These are phyloP conservation scores for Nigrograna mackinnonii DNA, from an alignment of 2,329 filamentous ascomycete species.

Conservation along the genomic window DNA sequence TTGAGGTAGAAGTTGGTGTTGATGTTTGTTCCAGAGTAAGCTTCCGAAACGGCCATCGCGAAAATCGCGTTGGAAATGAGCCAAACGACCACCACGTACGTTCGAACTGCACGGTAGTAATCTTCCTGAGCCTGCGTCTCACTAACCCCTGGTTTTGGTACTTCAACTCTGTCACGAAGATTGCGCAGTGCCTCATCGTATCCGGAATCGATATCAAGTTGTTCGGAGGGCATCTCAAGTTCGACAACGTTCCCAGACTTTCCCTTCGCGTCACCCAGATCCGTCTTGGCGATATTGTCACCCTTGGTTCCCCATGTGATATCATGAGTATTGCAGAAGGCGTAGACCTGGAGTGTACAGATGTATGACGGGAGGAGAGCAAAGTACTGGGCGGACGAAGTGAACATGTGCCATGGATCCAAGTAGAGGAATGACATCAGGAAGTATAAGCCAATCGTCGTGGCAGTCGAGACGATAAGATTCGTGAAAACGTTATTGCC, in stretches of 20 bases:
- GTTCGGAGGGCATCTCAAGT: slow-evolving; percentile 95
- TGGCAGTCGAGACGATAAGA: slow-evolving; percentile 84
- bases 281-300: slow-evolving; percentile 91
- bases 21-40: slow-evolving; percentile 73
- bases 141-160: slow-evolving; percentile 62
- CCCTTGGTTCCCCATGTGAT: slow-evolving; percentile 99
- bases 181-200: slow-evolving; percentile 98
- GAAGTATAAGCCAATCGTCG: slow-evolving; percentile 92
- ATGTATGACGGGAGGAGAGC: slow-evolving; percentile 90
- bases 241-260: slow-evolving; percentile 78
- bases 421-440: slow-evolving; percentile 95
- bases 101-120: slow-evolving; percentile 96
- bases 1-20: slow-evolving; percentile 87
- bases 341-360: slow-evolving; percentile 96
- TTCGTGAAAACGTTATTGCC: slow-evolving; percentile 95
- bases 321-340: slow-evolving; percentile 99
- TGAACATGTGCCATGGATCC: slow-evolving; percentile 99
- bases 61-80: slow-evolving; percentile 90
- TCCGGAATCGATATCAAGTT: slow-evolving; percentile 95
- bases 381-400: slow-evolving; percentile 88
- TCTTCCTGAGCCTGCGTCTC: slow-evolving; percentile 93
- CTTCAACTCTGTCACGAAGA: slow-evolving; percentile 88
- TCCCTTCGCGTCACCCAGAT: slow-evolving; percentile 83
- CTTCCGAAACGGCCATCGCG: slow-evolving; percentile 89
- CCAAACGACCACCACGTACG: slow-evolving; percentile 97